Conservation (phyloP, 176 grass and related monocot species). For the Carex myosuroides region DNA sequence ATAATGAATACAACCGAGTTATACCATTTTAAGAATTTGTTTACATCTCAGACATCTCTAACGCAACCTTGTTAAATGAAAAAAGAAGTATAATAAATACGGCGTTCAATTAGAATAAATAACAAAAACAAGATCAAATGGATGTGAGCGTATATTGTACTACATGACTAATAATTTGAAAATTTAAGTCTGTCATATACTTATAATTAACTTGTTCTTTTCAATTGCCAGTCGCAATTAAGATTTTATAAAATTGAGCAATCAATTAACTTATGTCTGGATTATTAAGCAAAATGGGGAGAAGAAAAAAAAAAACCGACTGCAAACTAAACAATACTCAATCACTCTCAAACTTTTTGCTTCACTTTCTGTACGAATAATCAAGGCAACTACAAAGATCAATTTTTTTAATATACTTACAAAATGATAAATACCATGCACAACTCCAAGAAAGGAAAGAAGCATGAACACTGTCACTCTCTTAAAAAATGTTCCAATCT, state of each 20-base stretch:
- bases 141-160: not conserved
- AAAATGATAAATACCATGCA: constrained; percentile 8
- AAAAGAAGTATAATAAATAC: too few relatives aligned
- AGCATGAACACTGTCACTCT: not conserved
- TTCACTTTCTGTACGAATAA: not conserved
- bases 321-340: not conserved
- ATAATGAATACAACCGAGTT: too few relatives aligned
- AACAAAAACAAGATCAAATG: not conserved
- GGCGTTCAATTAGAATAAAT: not conserved
- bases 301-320: not conserved
- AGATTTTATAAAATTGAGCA: not conserved
- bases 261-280: not conserved
- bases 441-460: not conserved
- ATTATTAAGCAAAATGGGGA: not conserved
- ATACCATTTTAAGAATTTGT: too few relatives aligned
- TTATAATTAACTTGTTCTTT: not conserved
- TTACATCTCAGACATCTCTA: too few relatives aligned
- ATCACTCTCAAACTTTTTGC: not conserved
- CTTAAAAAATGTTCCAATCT: not conserved
- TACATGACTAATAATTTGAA: not conserved
- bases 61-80: too few relatives aligned
- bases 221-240: not conserved
- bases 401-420: not conserved
- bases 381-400: not conserved
- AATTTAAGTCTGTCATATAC: not conserved